Conservation (phyloP, 2,329 filamentous ascomycete species). For the Botrytis squamosa region DNA sequence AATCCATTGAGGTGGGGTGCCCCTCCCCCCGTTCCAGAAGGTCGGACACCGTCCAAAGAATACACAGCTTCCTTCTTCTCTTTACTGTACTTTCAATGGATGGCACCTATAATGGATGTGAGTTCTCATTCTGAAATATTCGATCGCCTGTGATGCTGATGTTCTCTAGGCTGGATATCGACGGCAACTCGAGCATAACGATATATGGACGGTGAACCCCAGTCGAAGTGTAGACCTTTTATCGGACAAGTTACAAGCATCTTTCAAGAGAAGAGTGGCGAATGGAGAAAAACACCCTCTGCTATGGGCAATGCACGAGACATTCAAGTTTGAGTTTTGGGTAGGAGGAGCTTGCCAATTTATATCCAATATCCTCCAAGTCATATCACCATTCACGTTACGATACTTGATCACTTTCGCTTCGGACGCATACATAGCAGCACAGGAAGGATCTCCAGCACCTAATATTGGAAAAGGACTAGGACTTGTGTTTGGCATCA, state of each 20-base stretch:
- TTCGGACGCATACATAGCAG: constrained; percentile 71
- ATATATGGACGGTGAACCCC: constrained; percentile 89
- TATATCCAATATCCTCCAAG: constrained; percentile 69
- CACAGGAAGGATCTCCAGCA: constrained; percentile 47
- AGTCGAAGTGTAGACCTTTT: constrained; percentile 69
- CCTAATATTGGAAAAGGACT: constrained; percentile 75
- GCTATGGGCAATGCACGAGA: constrained; percentile 79
- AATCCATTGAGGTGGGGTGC: constrained; percentile 63
- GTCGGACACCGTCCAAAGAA: constrained; percentile 61
- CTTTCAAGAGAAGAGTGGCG: constrained; percentile 67
- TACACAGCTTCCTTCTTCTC: constrained; percentile 73
- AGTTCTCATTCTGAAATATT: constrained; percentile 37
- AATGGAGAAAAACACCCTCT: constrained; percentile 72
- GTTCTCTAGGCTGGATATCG: constrained; percentile 72
- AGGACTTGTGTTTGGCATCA: constrained; percentile 81
- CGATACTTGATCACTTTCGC: constrained; percentile 87
- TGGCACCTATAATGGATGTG: constrained; percentile 80
- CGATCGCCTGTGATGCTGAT: constrained; percentile 26
- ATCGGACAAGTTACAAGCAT: constrained; percentile 61
- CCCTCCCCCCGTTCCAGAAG: constrained; percentile 55
- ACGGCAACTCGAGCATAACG: constrained; percentile 75
- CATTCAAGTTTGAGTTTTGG: constrained; percentile 81
- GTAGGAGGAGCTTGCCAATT: constrained; percentile 78
- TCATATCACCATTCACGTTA: constrained; percentile 80
- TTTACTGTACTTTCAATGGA: constrained; percentile 82